Evolutionary conservation across 257 asterid species (phyloP).

Genomic region (Gynochthodes officinalis): DNA sequence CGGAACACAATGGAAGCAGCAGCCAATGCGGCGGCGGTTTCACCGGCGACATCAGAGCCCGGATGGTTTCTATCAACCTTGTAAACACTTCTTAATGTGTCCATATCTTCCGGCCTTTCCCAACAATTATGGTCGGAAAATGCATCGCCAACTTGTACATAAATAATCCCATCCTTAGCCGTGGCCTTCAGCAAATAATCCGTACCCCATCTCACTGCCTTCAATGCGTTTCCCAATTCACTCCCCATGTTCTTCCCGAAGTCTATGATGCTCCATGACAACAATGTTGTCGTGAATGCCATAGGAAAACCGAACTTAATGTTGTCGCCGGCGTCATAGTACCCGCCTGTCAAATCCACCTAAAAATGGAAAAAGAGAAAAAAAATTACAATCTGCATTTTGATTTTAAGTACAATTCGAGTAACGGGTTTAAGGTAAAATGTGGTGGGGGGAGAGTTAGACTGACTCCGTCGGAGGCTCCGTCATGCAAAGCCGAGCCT

Average conservation of each 20-base stretch:
- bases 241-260: slow-evolving; percentile 64
- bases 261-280: slow-evolving; percentile 82
- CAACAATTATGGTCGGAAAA: slow-evolving; percentile 84
- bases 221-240: slow-evolving; percentile 56
- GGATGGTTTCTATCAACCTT: slow-evolving; percentile 61
- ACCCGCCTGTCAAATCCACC: slow-evolving; percentile 84
- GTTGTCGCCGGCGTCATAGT: slow-evolving; percentile 94
- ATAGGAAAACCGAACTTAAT: slow-evolving; percentile 80
- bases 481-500: slow-evolving; percentile 83
- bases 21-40: slow-evolving; percentile 89
- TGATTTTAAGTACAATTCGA: too few species aligned
- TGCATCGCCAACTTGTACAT: slow-evolving; percentile 79
- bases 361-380: neutral
- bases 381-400: neutral
- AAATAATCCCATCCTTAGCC: slow-evolving; percentile 61
- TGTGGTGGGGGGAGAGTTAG: neutral
- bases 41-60: slow-evolving; percentile 90
- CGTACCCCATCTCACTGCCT: slow-evolving; percentile 74
- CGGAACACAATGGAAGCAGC: slow-evolving; percentile 90
- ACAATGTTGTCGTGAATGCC: slow-evolving; percentile 76
- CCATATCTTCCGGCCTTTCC: slow-evolving; percentile 95
- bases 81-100: slow-evolving; percentile 61
- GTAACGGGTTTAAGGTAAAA: too few species aligned
- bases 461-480: slow-evolving; percentile 63
- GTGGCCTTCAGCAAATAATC: slow-evolving; percentile 80